phyloP scores from a whole-genome alignment of 345 rosid species.

The Reutealis trisperma region DNA sequence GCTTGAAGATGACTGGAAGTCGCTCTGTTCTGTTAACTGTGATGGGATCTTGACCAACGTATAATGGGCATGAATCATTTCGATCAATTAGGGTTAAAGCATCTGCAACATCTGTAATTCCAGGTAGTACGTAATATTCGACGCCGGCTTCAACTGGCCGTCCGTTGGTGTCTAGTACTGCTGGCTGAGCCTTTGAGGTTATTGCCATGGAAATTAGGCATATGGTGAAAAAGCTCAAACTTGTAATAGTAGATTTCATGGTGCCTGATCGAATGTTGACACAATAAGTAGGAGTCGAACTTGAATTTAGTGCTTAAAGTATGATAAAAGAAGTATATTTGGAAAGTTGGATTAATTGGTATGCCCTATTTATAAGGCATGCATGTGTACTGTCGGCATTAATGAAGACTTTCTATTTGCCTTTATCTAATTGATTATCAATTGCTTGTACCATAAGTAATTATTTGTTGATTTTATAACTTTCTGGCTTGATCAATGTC shows the following conservation, averaged over 20 bases:
- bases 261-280: not conserved
- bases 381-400: not conserved
- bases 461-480: not conserved
- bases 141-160: conserved; percentile 18
- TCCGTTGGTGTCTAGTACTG: conserved; percentile 27
- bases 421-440: not conserved
- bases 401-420: not conserved
- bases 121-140: conserved; percentile 24
- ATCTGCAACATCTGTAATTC: conserved; percentile 13
- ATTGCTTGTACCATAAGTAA: not conserved
- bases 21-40: not conserved
- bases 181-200: conserved; percentile 13
- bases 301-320: too few relatives aligned
- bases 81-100: conserved; percentile 24
- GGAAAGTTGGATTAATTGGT: not conserved
- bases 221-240: conserved; percentile 5
- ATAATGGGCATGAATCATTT: conserved; percentile 23
- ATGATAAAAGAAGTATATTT: too few relatives aligned
- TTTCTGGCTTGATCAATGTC: too few relatives aligned
- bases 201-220: conserved; percentile 18
- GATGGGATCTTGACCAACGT: conserved; percentile 14
- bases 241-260: not conserved
- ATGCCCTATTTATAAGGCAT: not conserved
- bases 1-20: conserved; percentile 16
- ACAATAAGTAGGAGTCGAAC: too few relatives aligned